Evolutionary conservation across 2,329 filamentous ascomycete genomes (phyloP), one percentile per base, ranked within the genome.

Genomic region (Pseudophaeomoniella oleicola): DNA sequence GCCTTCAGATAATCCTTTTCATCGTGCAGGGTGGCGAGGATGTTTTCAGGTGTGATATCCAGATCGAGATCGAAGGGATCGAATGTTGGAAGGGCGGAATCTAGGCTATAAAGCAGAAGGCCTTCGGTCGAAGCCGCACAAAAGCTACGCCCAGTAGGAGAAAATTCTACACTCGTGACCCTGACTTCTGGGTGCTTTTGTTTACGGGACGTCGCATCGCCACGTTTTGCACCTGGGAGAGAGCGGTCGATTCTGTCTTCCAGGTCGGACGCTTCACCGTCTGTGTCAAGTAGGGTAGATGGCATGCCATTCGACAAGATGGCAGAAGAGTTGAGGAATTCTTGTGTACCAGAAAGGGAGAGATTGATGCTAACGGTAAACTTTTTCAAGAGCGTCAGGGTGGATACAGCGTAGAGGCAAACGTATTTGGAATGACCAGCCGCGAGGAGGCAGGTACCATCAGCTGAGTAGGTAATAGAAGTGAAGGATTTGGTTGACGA

Each of bases 391-490:
- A 98, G 64, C 1, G 90, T 85, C 56, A 90, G 86, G 1, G 88
- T 93, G 39, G 78, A 77, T 19, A 93, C 84, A n/a, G 92, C 88
- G 60, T 98, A 98, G 39, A 98, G 60, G 54, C 90, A 96, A 36
- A 98, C 94, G 57, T 93, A 94, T 63, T 98, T 98, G 76, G 86
- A 94, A 66, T 90, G 94, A 19, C 90, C 90, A 34, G 76, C 87
- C 1, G 88, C 90, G 30, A 98, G 66, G 9, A 98, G 67, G 49
- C 90, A 94, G 43, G 76, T 82, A 10, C 90, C 90, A 53, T 98
- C 90, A 1, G 84, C 81, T 54, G 86, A 94, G 62, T 96, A 98
- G 37, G 74, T 75, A 45, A 98, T 82, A 4, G 81, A 81, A 50
- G 73, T 79, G 63, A 94, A 98, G 45, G 76, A 81, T 56, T 98